Conservation (phyloP, 768 basidiomycete species). For the Hygrocybe punicea region DNA sequence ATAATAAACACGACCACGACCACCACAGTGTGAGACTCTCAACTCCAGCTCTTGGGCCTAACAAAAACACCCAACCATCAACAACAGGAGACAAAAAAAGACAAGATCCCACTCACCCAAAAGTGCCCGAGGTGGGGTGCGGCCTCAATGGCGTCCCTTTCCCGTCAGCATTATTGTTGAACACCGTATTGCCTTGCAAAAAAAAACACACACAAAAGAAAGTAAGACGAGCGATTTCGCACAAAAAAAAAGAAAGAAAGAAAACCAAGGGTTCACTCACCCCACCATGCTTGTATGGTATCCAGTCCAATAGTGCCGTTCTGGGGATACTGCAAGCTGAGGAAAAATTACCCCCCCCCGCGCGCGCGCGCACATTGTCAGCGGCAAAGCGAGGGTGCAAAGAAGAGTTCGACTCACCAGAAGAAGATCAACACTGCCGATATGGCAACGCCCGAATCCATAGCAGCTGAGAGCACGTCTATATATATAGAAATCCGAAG, state of each 20-base stretch:
- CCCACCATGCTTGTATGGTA: slow-evolving; percentile 66
- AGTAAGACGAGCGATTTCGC: not conserved
- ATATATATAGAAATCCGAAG: slow-evolving; percentile 10
- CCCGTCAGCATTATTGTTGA: slow-evolving; percentile 41
- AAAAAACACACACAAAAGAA: not conserved
- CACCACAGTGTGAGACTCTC: too few relatives aligned
- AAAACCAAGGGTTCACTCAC: slow-evolving; percentile 19
- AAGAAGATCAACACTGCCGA: slow-evolving; percentile 57
- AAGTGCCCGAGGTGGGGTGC: not conserved
- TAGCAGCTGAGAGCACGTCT: slow-evolving; percentile 64
- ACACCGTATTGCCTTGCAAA: slow-evolving; percentile 25
- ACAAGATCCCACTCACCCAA: not conserved
- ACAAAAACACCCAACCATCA: not conserved
- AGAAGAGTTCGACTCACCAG: not conserved
- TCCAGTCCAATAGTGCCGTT: slow-evolving; percentile 56
- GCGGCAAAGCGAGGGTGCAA: too few relatives aligned
- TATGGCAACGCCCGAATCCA: slow-evolving; percentile 68
- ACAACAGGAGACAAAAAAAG: not conserved
- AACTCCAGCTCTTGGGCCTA: not conserved
- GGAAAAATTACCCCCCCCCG: too few relatives aligned
- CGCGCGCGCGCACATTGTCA: too few relatives aligned
- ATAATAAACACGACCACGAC: too few relatives aligned
- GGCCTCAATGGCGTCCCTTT: slow-evolving; percentile 29
- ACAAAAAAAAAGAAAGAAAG: not conserved
- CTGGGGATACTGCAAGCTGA: slow-evolving; percentile 59